Conservation (phyloP, 2,329 filamentous ascomycete species). For the Pseudocercospora crystallina region DNA sequence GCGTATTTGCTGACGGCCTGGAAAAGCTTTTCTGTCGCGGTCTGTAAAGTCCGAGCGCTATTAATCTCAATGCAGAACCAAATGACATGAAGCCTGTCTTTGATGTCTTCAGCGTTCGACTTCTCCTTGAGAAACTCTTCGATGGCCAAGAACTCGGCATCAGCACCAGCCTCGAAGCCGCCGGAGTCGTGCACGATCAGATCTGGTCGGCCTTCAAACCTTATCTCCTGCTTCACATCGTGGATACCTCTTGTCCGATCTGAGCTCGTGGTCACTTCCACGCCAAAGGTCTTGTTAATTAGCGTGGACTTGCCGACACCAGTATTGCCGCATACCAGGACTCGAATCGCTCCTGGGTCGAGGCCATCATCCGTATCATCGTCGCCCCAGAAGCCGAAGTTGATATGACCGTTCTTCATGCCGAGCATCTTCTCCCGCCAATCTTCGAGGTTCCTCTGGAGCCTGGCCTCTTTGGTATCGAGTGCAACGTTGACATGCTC, state of each 20-base stretch:
- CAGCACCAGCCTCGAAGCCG: constrained; percentile 37
- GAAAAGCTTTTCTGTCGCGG: constrained; percentile 35
- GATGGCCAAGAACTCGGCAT: constrained; percentile 30
- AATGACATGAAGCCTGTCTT: constrained; percentile 35
- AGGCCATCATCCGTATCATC: constrained; percentile 14
- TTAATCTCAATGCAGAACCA: constrained; percentile 40
- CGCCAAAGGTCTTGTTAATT: constrained; percentile 29
- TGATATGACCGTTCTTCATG: constrained; percentile 18
- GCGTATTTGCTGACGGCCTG: constrained; percentile 34
- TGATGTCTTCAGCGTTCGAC: constrained; percentile 31
- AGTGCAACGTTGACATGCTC: constrained; percentile 27
- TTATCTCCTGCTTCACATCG: constrained; percentile 35
- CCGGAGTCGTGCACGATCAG: constrained; percentile 38
- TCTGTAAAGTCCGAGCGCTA: constrained; percentile 35
- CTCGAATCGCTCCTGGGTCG: constrained; percentile 30
- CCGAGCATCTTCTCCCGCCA: constrained; percentile 29
- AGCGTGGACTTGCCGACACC: constrained; percentile 19
- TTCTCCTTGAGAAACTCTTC: constrained; percentile 36
- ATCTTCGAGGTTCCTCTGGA: constrained; percentile 28
- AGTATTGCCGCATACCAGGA: constrained; percentile 33
- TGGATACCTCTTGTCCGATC: constrained; percentile 33
- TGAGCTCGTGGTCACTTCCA: constrained; percentile 31
- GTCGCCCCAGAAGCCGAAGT: constrained; percentile 31
- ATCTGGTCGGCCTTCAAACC: constrained; percentile 35
- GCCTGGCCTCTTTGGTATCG: constrained; percentile 29